These are phyloP conservation scores for Cyclotella baltica DNA, from an alignment of 108 stramenopile species.

Conservation along the genomic window DNA sequence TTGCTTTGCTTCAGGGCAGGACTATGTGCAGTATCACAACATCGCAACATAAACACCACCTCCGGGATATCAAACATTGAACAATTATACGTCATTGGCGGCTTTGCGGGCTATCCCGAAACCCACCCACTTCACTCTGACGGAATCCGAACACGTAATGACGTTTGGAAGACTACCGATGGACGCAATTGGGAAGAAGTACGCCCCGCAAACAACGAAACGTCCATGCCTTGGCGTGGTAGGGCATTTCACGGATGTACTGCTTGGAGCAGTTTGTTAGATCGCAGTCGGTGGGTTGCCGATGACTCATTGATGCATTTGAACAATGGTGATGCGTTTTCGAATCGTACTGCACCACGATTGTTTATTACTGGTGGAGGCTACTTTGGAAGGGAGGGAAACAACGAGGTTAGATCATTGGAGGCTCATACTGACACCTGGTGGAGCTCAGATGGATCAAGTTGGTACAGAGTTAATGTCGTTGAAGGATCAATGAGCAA, in stretches of 20 bases:
- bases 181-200: conserved; percentile 61
- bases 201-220: conserved; percentile 29
- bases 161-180: conserved; percentile 65
- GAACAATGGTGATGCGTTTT: conserved; percentile 23
- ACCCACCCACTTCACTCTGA: conserved; percentile 53
- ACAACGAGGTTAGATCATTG: conserved; percentile 55
- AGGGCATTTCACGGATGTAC: conserved; percentile 64
- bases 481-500: conserved; percentile 59
- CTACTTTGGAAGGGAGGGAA: conserved; percentile 69
- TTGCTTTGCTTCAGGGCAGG: conserved; percentile 23
- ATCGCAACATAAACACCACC: conserved; percentile 11
- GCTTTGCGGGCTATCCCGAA: conserved; percentile 56
- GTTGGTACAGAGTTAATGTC: conserved; percentile 61
- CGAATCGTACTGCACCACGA: conserved; percentile 26
- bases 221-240: conserved; percentile 53
- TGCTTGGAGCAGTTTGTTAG: conserved; percentile 35
- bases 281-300: conserved; percentile 18
- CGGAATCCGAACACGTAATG: conserved; percentile 63
- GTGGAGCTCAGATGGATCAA: conserved; percentile 58
- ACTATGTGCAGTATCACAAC: conserved; percentile 41
- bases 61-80: conserved; percentile 9
- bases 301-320: conserved; percentile 21
- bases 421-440: conserved; percentile 67
- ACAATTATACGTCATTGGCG: conserved; percentile 55
- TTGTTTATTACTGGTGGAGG: conserved; percentile 75